Base-by-base conservation (phyloP, 192 early-diverging fungal genomes). In the Mortierella alpina region DNA sequence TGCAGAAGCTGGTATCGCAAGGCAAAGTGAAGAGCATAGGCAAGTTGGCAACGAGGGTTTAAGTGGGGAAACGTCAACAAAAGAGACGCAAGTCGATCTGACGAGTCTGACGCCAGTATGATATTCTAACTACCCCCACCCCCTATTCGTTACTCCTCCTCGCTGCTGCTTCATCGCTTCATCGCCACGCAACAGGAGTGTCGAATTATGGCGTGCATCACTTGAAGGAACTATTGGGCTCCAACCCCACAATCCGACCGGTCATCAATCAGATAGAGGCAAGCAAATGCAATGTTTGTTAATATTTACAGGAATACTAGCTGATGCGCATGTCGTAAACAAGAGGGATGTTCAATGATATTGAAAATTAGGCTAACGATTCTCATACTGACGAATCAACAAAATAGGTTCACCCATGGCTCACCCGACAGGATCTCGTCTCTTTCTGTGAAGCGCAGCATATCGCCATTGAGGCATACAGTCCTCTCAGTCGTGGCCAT, bases 191-290 rank as follows among this genome's bases (percentile, higher is more conserved):
- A 31, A 31, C 45, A 77, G 75, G 88, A 8, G 87, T 90, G 7
- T 88, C 88, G 5, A 90, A 90, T 62, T 91, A 86, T 66, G 83
- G 84, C 41, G 70, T 89, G 0, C 66, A 78, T 0, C 87, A 91
- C 61, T 61, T 90, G 63, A 83, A 86, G 57, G 87, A 89, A 62
- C 65, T 90, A 15, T 50, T 84, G 17, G 74, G 65, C 0, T 66
- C 70, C 1, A 80, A 86, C 20, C 84, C 77, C 0, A 70, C 81
- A 2, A 83, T 85, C 23, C 76, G 82, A 49, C 86, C 87, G 0
- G 78, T 76, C 4, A 73, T 89, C 7, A 90, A 90, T 72, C 89
- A 90, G 68, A 73, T 90, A 53, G 89, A 90, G 86, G 84, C 69
- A 72, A 59, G 39, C 20, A 55, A 55, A 55, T 14, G 49, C 17